Base-by-base conservation (phyloP, 2,329 filamentous ascomycete genomes). In the Talaromyces piceae region DNA sequence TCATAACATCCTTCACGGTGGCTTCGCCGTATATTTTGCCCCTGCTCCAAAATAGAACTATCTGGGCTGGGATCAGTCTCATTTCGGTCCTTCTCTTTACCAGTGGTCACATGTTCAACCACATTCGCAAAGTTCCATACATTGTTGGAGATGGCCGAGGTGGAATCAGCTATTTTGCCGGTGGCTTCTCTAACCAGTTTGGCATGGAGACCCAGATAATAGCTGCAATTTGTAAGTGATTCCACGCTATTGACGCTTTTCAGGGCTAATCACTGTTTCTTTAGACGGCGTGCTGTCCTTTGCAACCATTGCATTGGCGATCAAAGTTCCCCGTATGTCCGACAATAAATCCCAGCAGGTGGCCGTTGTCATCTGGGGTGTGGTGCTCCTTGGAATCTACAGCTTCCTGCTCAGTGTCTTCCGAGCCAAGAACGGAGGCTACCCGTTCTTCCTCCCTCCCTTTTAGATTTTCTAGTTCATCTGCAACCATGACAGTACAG, bases 41-140 rank as follows among this genome's bases (percentile, higher is more conserved):
- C 3, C 63, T 96, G 54, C 68, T 96, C 30, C 88, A 90, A 69
- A 96, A 86, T 75, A 86, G 91, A 60, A 97, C 95, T 63, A 73
- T 97, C 16, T 98, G 93, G 93, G 91, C 91, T 22, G 88, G 87
- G 20, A 71, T 94, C 62, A 95, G 87, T 69, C 75, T 98, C 59
- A 90, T 97, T 62, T 78, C 84, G 12, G 91, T 98, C 56, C 80
- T 98, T 39, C 77, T 96, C 52, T 98, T 97, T 73, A 96, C 87
- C 44, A 93, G 87, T 61, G 94, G 93, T 33, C 91, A 97, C 72
- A 98, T 98, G 94, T 98, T 94, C 79, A 98, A 97, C 71, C 91
- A 96, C 66, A 98, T 98, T 65, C 83, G 94, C 61, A 91, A 93
- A 68, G 88, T 94, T 2, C 93, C 93, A 2, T 98, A 98, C 62